Evolutionary conservation across 2,329 filamentous ascomycete genomes (phyloP).

Genomic region (Albifimbria verrucaria): DNA sequence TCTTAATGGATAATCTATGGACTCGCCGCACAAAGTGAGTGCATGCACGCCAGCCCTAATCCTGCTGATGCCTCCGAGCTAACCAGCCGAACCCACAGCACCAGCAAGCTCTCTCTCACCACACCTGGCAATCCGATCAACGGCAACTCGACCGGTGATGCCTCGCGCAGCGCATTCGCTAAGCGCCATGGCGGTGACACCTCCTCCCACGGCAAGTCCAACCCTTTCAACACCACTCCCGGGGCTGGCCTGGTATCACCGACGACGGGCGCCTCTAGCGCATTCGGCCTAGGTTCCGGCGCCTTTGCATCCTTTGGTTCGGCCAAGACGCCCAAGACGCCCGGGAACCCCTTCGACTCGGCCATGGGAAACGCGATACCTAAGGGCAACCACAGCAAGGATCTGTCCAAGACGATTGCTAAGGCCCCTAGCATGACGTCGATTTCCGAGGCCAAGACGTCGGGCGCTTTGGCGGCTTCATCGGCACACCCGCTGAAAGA

Average conservation of each 20-base stretch:
- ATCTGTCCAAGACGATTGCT: slow-evolving; percentile 23
- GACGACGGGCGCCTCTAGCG: slow-evolving; percentile 66
- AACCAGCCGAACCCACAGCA: slow-evolving; percentile 45
- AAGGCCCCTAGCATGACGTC: slow-evolving; percentile 38
- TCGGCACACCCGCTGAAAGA: slow-evolving; percentile 64
- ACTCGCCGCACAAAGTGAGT: slow-evolving; percentile 79
- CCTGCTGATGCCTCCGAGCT: slow-evolving; percentile 8
- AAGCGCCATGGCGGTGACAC: slow-evolving; percentile 71
- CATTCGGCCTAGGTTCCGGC: slow-evolving; percentile 90
- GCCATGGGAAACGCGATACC: slow-evolving; percentile 48
- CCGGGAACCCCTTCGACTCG: slow-evolving; percentile 76
- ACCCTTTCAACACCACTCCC: slow-evolving; percentile 77
- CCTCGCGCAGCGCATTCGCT: slow-evolving; percentile 60
- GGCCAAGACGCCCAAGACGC: slow-evolving; percentile 82
- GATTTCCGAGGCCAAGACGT: slow-evolving; percentile 38
- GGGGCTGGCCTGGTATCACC: slow-evolving; percentile 44
- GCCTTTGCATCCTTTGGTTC: slow-evolving; percentile 88
- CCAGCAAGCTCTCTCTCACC: slow-evolving; percentile 86
- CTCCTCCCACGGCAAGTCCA: slow-evolving; percentile 71
- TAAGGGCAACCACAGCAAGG: slow-evolving; percentile 28
- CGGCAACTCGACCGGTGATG: slow-evolving; percentile 49
- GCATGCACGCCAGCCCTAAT: slow-evolving; percentile 9
- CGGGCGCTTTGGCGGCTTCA: slow-evolving; percentile 35
- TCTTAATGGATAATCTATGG: slow-evolving; percentile 67
- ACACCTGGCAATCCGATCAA: slow-evolving; percentile 59